A percentile compares a stretch with the other conserved stretches of the same genome.
Conservation (phyloP, 2,329 filamentous ascomycete species). For the Diaporthe eres region DNA sequence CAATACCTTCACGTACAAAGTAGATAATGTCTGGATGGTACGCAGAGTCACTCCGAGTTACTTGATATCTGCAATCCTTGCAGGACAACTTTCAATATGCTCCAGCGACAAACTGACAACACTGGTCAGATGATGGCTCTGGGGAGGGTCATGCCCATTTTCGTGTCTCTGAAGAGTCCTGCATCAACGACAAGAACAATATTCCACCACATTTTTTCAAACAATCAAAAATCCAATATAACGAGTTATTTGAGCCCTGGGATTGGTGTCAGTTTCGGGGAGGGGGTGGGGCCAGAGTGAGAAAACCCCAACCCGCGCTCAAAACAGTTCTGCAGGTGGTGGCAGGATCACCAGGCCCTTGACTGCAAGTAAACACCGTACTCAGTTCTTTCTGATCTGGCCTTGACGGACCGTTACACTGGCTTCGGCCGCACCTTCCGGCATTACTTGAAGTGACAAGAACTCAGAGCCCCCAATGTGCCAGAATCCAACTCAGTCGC, state of each 20-base stretch:
- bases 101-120: not conserved
- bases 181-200: not conserved
- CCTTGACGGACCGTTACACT: not conserved
- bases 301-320: constrained; percentile 9
- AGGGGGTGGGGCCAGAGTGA: not conserved
- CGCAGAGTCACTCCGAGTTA: not conserved
- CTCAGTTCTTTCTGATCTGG: too few species aligned
- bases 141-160: not conserved
- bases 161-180: not conserved
- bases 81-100: not conserved
- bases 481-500: not conserved
- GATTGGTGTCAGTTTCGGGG: not conserved
- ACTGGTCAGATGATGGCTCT: not conserved
- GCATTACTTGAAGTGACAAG: not conserved
- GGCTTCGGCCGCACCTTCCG: not conserved
- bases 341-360: not conserved
- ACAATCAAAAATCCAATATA: not conserved
- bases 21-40: not conserved
- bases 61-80: not conserved
- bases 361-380: not conserved
- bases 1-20: not conserved
- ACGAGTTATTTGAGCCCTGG: not conserved
- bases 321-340: not conserved
- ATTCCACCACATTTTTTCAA: too few species aligned
- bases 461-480: not conserved